Percentiles rank a stretch among this genome's conserved stretches.
Evolutionary conservation across 2,329 filamentous ascomycete species (phyloP).

Genomic region (Cladophialophora chaetospira): DNA sequence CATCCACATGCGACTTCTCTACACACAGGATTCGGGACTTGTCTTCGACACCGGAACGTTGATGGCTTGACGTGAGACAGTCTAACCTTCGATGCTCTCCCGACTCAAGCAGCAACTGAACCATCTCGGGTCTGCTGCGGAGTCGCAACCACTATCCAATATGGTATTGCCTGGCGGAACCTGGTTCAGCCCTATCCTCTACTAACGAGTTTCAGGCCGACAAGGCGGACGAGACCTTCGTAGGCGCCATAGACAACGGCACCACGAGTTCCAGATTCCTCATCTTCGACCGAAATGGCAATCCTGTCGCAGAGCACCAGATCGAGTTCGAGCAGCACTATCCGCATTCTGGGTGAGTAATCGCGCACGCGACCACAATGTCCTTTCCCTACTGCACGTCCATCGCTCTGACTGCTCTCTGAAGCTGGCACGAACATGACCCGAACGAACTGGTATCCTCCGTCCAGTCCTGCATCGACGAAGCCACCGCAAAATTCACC

Average conservation of each 20-base stretch:
- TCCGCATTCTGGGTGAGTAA: conserved; percentile 70
- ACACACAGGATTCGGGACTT: too few relatives aligned
- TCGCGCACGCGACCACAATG: neutral
- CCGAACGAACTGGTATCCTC: conserved; percentile 68
- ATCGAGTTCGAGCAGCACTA: conserved; percentile 79
- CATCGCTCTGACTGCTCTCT: conserved; percentile 3
- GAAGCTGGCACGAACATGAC: conserved; percentile 78
- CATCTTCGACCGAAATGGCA: conserved; percentile 74
- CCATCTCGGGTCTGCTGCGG: conserved; percentile 2
- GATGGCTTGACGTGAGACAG: neutral
- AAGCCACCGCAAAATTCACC: conserved; percentile 65
- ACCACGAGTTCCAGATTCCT: conserved; percentile 81
- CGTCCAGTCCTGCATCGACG: conserved; percentile 71
- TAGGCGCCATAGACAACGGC: conserved; percentile 80
- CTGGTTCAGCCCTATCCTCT: too few relatives aligned
- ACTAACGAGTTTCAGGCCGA: conserved; percentile 13
- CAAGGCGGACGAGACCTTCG: conserved; percentile 50
- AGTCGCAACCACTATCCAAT: neutral
- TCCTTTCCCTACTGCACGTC: neutral
- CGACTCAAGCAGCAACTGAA: conserved; percentile 9
- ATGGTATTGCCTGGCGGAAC: conserved; percentile 3
- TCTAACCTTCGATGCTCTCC: conserved; percentile 2
- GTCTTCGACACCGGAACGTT: neutral
- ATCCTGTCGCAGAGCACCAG: conserved; percentile 74
- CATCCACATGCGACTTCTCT: neutral